Base-by-base conservation (phyloP, 2,329 filamentous ascomycete species). In the Teratosphaeria viscida region DNA sequence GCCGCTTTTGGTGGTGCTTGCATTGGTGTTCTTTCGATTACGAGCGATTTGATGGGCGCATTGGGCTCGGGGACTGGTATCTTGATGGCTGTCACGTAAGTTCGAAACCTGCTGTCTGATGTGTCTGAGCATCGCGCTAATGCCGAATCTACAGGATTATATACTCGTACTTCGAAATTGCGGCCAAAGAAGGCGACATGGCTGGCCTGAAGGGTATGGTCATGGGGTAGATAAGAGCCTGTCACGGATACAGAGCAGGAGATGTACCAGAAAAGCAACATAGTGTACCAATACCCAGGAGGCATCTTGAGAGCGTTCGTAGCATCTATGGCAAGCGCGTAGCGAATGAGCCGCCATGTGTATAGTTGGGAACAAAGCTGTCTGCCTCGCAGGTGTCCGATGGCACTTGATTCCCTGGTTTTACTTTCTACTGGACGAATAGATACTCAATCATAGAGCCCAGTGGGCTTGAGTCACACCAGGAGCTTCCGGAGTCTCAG, bases 1-100 rank as follows among this genome's bases (percentile, higher is more conserved):
- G 94, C 94, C 66, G 94, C 95, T 70, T 99, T 99, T 68, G 94
- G 95, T 77, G 94, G 94, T 83, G 94, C 94, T 67, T 97, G 92
- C 82, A 99, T 99, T 81, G 94, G 94, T 81, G 92, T 89, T 68
- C 86, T 99, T 65, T 97, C 92, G 57, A 92, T 99, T 71, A 86
- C 89, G 72, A 95, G 90, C 75, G 94, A 99, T 78, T 86, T 99
- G 65, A 85, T 97, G 77, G 94, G 94, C 69, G 94, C 95, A 72
- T 84, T 99, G 57, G 94, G 94, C 74, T 95, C 90, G 67, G 94
- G 94, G 73, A 99, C 94, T 71, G 92, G 94, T 87, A 99, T 96
- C 70, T 83, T 99, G 62, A 86, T 99, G 75, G 94, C 94, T 76
- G 94, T 99, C 73, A 99, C 95, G 87, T 95, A 85, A 89, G 90